Evolutionary conservation across 2,329 filamentous ascomycete genomes (phyloP).

Genomic region (Colletotrichum aenigma): DNA sequence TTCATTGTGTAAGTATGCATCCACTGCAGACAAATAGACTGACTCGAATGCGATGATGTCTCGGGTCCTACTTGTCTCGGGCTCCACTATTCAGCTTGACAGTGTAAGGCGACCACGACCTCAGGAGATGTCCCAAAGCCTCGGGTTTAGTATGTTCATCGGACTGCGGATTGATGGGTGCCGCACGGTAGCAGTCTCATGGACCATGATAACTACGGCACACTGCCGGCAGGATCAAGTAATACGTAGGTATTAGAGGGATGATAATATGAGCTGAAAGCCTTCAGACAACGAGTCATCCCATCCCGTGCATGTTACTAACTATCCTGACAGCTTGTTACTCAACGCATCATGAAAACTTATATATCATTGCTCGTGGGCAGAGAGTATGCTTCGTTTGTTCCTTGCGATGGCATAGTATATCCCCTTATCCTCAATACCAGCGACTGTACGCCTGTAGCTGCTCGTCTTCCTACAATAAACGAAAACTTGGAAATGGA

Average conservation of each 20-base stretch:
- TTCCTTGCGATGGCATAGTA: neutral
- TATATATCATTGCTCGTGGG: neutral
- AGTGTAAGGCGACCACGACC: neutral
- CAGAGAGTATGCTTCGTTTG: neutral
- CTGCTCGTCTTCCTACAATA: neutral
- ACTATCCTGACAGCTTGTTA: accelerated
- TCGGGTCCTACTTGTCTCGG: neutral
- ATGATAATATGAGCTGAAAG: neutral
- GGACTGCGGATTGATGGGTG: neutral
- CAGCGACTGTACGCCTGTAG: neutral
- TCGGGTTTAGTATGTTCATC: neutral
- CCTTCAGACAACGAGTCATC: neutral
- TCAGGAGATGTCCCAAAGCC: neutral
- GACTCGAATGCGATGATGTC: neutral
- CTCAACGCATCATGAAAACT: accelerated
- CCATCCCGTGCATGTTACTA: neutral
- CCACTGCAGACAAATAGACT: neutral
- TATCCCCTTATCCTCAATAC: accelerated
- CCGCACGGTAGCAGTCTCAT: neutral
- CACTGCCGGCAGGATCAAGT: neutral
- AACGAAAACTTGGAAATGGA: neutral
- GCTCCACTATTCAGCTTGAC: neutral
- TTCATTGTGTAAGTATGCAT: no score
- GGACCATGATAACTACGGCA: neutral
- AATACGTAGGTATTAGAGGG: neutral